Evolutionary conservation across 2,329 filamentous ascomycete genomes (phyloP).

Genomic region (Zasmidium angulare): DNA sequence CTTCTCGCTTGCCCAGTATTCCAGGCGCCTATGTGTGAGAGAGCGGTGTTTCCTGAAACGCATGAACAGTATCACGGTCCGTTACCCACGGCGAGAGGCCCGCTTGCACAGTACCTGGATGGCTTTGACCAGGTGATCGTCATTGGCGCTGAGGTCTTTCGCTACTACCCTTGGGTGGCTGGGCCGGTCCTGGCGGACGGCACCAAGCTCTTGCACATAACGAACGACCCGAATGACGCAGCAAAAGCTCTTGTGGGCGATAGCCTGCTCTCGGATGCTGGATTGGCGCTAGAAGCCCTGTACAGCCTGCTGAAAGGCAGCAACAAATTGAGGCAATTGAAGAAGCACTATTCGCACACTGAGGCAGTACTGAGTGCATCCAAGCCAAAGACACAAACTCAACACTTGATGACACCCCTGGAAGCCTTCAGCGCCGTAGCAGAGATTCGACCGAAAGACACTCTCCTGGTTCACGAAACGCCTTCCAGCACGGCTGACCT

Average conservation of each 20-base stretch:
- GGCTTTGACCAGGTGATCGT: slow-evolving; percentile 2
- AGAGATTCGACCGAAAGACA: background rate
- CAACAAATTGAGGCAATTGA: background rate
- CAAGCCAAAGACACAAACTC: background rate
- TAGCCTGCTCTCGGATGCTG: slow-evolving; percentile 3
- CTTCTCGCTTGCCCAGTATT: background rate
- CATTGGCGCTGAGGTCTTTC: slow-evolving; percentile 5
- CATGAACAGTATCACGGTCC: background rate
- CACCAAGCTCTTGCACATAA: background rate
- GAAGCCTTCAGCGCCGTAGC: background rate
- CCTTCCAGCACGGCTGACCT: background rate
- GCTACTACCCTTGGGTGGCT: slow-evolving; percentile 4
- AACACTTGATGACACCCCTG: background rate
- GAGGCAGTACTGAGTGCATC: background rate
- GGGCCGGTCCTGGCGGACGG: background rate
- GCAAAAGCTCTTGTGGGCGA: slow-evolving; percentile 4
- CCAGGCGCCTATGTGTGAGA: background rate
- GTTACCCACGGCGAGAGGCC: background rate
- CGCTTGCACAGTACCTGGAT: background rate
- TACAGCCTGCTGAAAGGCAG: background rate
- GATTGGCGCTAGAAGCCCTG: slow-evolving; percentile 2
- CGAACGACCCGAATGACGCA: slow-evolving; percentile 5
- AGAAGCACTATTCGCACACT: background rate
- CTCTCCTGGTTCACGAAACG: background rate
- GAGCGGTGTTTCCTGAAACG: background rate